These are phyloP conservation scores for Candida silvatica DNA, from an alignment of 805 yeast genomes.

Conservation along the genomic window DNA sequence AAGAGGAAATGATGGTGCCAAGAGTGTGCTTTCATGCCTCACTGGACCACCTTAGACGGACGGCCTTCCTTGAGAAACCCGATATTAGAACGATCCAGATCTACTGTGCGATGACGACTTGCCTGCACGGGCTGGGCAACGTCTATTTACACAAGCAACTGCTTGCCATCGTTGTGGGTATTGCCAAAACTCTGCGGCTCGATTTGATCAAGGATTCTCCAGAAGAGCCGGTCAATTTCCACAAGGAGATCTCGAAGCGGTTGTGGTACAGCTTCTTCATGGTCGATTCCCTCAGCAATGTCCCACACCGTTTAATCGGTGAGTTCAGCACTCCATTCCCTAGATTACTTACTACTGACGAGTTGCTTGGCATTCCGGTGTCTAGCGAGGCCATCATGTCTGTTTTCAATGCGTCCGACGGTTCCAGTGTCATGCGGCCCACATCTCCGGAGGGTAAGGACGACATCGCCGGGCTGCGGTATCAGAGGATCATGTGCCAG, in stretches of 20 bases:
- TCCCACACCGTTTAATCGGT: slow-evolving; percentile 14
- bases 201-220: slow-evolving; percentile 7
- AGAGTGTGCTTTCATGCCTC: slow-evolving; percentile 15
- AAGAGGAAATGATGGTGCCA: slow-evolving; percentile 10
- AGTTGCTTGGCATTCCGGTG: not conserved
- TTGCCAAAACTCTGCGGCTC: slow-evolving; percentile 9
- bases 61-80: slow-evolving; percentile 16
- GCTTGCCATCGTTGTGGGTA: slow-evolving; percentile 12
- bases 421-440: not conserved
- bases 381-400: not conserved
- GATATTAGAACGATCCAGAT: slow-evolving; percentile 18
- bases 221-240: slow-evolving; percentile 6
- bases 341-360: slow-evolving; percentile 8
- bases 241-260: slow-evolving; percentile 15
- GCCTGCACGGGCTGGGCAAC: slow-evolving; percentile 18
- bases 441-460: not conserved
- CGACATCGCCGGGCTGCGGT: slow-evolving; percentile 3
- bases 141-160: slow-evolving; percentile 14
- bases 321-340: slow-evolving; percentile 15
- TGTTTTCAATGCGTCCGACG: not conserved
- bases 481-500: slow-evolving; percentile 2
- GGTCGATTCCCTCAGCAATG: slow-evolving; percentile 18
- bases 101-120: slow-evolving; percentile 16
- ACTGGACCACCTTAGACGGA: slow-evolving; percentile 13
- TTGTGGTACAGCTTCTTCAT: slow-evolving; percentile 18